A percentile compares a stretch with the other conserved stretches of the same genome.
Conservation (phyloP, 1,284 basidiomycete species). For the Blastosporella zonata region DNA sequence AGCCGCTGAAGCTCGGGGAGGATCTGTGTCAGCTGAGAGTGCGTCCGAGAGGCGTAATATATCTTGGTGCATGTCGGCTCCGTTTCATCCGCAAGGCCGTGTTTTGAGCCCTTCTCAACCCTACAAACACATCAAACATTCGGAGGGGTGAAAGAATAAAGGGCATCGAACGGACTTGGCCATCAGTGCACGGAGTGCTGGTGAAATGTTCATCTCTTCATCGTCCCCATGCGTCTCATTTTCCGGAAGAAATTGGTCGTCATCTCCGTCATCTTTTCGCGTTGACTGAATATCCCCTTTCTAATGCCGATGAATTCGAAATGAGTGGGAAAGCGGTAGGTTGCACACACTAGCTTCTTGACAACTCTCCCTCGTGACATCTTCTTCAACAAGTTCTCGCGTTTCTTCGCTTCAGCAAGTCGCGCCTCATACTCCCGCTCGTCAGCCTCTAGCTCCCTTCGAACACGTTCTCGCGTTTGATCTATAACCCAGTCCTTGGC, state of each 20-base stretch:
- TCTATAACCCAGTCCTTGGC: conserved; percentile 81
- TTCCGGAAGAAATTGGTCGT: conserved; percentile 62
- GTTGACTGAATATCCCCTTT: conserved; percentile 11
- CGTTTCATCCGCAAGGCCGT: conserved; percentile 29
- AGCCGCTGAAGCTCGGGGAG: conserved; percentile 83
- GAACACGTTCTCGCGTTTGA: conserved; percentile 66
- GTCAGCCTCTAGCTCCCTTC: conserved; percentile 63
- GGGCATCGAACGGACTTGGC: conserved; percentile 50
- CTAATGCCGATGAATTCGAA: neutral
- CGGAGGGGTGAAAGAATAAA: neutral
- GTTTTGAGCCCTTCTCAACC: conserved; percentile 27
- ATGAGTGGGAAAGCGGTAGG: neutral
- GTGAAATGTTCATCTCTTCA: conserved; percentile 63
- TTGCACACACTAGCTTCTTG: conserved; percentile 55
- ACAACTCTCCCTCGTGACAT: conserved; percentile 52
- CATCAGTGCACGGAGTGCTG: conserved; percentile 81
- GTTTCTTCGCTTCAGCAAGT: conserved; percentile 57
- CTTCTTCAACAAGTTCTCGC: conserved; percentile 57
- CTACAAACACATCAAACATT: conserved; percentile 20
- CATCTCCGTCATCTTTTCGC: conserved; percentile 28
- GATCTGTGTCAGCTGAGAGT: conserved; percentile 92
- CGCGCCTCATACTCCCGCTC: conserved; percentile 62
- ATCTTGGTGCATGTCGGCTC: conserved; percentile 77
- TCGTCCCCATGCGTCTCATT: conserved; percentile 32
- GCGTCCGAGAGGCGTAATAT: conserved; percentile 92